Percentiles rank a stretch among this genome's conserved stretches.
phyloP scores from a whole-genome alignment of 106 monocot genomes.

The Agapanthus africanus region DNA sequence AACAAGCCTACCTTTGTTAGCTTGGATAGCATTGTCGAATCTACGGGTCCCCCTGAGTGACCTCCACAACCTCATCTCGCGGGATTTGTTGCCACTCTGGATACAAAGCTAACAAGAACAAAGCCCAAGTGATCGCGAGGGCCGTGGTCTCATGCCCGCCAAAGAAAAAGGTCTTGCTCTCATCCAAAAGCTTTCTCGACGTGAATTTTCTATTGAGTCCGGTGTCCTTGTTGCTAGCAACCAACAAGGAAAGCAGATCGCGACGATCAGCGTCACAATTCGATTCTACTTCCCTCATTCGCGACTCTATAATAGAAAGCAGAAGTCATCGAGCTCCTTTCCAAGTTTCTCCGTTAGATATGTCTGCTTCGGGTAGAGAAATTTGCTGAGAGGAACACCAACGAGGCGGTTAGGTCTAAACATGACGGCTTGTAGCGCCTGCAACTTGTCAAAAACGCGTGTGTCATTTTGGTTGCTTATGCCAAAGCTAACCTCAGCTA shows the following conservation, averaged over 20 bases:
- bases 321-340: conserved; percentile 60
- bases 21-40: conserved; percentile 30
- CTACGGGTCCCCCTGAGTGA: conserved; percentile 14
- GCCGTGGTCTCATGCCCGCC: conserved; percentile 80
- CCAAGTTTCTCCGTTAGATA: conserved; percentile 42
- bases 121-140: conserved; percentile 52
- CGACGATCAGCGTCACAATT: not conserved
- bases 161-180: conserved; percentile 90
- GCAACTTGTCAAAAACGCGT: conserved; percentile 43
- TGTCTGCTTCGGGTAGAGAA: conserved; percentile 24
- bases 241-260: conserved; percentile 45
- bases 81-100: conserved; percentile 61
- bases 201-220: conserved; percentile 32
- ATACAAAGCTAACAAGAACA: conserved; percentile 54
- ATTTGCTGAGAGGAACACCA: conserved; percentile 57
- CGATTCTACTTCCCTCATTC: not conserved
- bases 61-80: conserved; percentile 43
- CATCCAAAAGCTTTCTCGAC: conserved; percentile 53
- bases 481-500: conserved; percentile 60
- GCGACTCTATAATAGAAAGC: conserved; percentile 25
- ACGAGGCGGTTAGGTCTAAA: conserved; percentile 52
- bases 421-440: conserved; percentile 35
- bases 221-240: conserved; percentile 27
- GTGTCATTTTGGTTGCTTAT: conserved; percentile 25
- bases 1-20: conserved; percentile 72